Evolutionary conservation across 2,329 filamentous ascomycete species (phyloP).

Genomic region (Dactylonectria estremocensis): DNA sequence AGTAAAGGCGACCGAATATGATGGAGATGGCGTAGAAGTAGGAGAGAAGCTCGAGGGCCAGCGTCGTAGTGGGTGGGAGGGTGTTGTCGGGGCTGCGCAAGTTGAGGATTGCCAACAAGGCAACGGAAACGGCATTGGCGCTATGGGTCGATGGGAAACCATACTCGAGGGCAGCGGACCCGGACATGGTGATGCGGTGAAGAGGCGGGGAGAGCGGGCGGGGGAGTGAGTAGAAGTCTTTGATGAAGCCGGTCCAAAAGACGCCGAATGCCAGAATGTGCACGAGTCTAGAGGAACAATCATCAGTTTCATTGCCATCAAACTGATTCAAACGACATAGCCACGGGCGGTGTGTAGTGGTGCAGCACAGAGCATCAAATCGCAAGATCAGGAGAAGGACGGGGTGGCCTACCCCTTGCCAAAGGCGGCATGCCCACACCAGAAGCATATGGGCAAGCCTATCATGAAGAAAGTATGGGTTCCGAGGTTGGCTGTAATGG

Average conservation of each 20-base stretch:
- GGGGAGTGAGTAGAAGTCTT: conserved; percentile 93
- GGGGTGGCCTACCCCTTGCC: conserved; percentile 82
- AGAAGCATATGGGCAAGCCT: conserved; percentile 93
- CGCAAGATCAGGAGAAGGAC: conserved; percentile 3
- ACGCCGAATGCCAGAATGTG: conserved; percentile 85
- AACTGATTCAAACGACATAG: conserved; percentile 4
- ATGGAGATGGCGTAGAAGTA: conserved; percentile 94
- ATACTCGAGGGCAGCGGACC: conserved; percentile 94
- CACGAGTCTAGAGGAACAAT: conserved; percentile 66
- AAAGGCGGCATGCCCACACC: conserved; percentile 90
- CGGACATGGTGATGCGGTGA: conserved; percentile 97
- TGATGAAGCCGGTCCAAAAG: conserved; percentile 92
- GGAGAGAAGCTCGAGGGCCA: conserved; percentile 76
- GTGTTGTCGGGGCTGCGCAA: conserved; percentile 77
- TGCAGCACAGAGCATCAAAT: conserved; percentile 26
- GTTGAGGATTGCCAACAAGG: conserved; percentile 84
- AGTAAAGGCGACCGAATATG: conserved; percentile 92
- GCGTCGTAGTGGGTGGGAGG: conserved; percentile 70
- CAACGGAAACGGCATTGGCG: conserved; percentile 95
- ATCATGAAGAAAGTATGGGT: conserved; percentile 99
- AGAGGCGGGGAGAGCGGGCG: conserved; percentile 93
- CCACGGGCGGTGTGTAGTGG: background rate
- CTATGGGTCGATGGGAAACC: conserved; percentile 98
- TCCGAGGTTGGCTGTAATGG: conserved; percentile 94
- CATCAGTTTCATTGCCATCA: conserved; percentile 37